Conservation (phyloP, 331 rosid species). For the Prunus yedoensis region DNA sequence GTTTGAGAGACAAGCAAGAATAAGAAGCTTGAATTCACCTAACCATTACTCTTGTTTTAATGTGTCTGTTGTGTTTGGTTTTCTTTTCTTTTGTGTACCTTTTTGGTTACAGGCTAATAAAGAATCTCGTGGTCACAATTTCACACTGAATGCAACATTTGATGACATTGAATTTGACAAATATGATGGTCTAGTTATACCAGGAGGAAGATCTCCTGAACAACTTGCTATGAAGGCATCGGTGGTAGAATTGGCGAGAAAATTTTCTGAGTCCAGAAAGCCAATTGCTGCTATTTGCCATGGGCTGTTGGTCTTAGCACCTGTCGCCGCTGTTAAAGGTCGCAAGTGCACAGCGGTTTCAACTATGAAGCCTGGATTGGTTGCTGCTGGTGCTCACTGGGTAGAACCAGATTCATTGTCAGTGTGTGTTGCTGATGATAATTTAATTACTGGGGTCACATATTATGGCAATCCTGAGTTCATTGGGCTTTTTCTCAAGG, state of each 20-base stretch:
- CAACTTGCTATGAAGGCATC: constrained; percentile 61
- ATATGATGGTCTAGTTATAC: constrained; percentile 76
- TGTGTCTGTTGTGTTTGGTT: background rate
- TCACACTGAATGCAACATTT: constrained; percentile 68
- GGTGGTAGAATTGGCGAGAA: constrained; percentile 51
- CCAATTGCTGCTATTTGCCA: constrained; percentile 73
- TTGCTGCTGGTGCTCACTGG: constrained; percentile 87
- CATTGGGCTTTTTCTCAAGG: constrained; percentile 57
- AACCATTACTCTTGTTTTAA: background rate
- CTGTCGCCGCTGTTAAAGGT: constrained; percentile 62
- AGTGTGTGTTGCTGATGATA: constrained; percentile 66
- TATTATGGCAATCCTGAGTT: constrained; percentile 61
- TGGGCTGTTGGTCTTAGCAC: constrained; percentile 79
- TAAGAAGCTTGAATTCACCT: no score
- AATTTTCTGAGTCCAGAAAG: constrained; percentile 55
- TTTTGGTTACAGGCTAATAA: constrained; percentile 47
- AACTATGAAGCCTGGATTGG: constrained; percentile 49
- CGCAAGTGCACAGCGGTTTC: constrained; percentile 67
- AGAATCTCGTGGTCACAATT: constrained; percentile 75
- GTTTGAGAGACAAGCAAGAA: no score
- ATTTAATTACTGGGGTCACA: constrained; percentile 55
- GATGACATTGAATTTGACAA: constrained; percentile 53
- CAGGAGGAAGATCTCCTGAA: constrained; percentile 93
- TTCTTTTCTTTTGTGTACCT: background rate
- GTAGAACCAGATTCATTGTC: constrained; percentile 64